These are phyloP conservation scores for Venturia oleaginea DNA, from an alignment of 2,329 filamentous ascomycete genomes.

Conservation along the genomic window DNA sequence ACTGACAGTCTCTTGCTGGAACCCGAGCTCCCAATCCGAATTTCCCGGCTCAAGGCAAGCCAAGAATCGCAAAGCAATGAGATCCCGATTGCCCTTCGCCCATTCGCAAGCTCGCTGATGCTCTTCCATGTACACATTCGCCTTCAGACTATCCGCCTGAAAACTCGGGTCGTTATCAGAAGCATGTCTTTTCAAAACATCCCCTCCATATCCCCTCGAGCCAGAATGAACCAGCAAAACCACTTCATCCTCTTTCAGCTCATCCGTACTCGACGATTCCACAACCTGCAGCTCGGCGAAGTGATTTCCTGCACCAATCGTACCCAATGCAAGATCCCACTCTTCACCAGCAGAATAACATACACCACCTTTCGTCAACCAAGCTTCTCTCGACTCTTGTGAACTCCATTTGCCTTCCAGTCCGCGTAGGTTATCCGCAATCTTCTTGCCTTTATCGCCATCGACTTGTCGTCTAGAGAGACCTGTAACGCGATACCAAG, in stretches of 20 bases:
- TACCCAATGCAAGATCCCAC: not conserved
- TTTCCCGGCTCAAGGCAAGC: slow-evolving; percentile 28
- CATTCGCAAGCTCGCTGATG: slow-evolving; percentile 29
- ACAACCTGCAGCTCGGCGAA: slow-evolving; percentile 32
- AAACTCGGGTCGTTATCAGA: not conserved
- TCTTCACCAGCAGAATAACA: not conserved
- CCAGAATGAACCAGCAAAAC: slow-evolving; percentile 31
- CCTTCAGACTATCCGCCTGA: not conserved
- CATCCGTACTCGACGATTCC: slow-evolving; percentile 20
- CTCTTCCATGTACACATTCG: slow-evolving; percentile 16
- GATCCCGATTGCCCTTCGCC: slow-evolving; percentile 29
- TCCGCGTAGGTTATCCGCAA: slow-evolving; percentile 28
- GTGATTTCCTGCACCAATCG: slow-evolving; percentile 30
- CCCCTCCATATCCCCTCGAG: slow-evolving; percentile 26
- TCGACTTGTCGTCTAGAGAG: not conserved
- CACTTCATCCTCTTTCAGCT: slow-evolving; percentile 24
- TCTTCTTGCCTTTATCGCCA: slow-evolving; percentile 24
- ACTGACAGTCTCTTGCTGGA: not conserved
- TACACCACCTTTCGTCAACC: slow-evolving; percentile 20
- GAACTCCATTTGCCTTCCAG: slow-evolving; percentile 28
- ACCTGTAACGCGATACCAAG: not conserved
- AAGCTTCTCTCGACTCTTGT: slow-evolving; percentile 21
- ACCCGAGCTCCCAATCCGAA: slow-evolving; percentile 17
- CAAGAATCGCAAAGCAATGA: slow-evolving; percentile 31
- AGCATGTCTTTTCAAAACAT: not conserved